A percentile compares a stretch with the other conserved stretches of the same genome.
These are phyloP conservation scores for Prunus mume DNA, from an alignment of 306 rosid genomes.

Conservation along the genomic window DNA sequence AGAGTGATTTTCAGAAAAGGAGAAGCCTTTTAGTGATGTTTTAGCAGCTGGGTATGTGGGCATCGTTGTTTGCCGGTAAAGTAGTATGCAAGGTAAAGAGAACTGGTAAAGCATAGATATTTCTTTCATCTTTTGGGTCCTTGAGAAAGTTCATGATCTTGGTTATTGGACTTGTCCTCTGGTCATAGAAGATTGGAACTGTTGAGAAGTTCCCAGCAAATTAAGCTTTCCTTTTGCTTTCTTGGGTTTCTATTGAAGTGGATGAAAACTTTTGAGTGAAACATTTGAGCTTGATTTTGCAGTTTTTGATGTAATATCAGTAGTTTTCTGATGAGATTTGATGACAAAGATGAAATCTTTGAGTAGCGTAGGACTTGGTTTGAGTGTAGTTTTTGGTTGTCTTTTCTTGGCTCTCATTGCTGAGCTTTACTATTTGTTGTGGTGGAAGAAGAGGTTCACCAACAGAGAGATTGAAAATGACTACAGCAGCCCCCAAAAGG, in stretches of 20 bases:
- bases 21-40: conserved; percentile 22
- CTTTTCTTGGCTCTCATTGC: conserved; percentile 89
- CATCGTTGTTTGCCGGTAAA: conserved; percentile 31
- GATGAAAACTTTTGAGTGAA: background rate
- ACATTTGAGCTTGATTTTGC: conserved; percentile 9
- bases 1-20: conserved; percentile 35
- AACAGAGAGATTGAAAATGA: conserved; percentile 63
- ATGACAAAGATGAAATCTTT: conserved; percentile 73
- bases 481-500: conserved; percentile 69
- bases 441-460: conserved; percentile 94
- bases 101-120: background rate
- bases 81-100: conserved; percentile 16
- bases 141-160: conserved; percentile 7
- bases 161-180: conserved; percentile 15
- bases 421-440: conserved; percentile 85
- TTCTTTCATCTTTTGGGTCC: no score
- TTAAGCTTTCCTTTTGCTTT: conserved; percentile 13
- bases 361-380: conserved; percentile 93
- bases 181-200: conserved; percentile 25
- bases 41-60: conserved; percentile 34
- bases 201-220: conserved; percentile 18
- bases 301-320: conserved; percentile 11
- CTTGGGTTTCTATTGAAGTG: conserved; percentile 23
- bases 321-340: conserved; percentile 48
- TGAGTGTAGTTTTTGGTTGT: conserved; percentile 83